Evolutionary conservation across 1,284 basidiomycete species (phyloP), one percentile per base, ranked within the genome.

Genomic region (Thelephora terrestris): DNA sequence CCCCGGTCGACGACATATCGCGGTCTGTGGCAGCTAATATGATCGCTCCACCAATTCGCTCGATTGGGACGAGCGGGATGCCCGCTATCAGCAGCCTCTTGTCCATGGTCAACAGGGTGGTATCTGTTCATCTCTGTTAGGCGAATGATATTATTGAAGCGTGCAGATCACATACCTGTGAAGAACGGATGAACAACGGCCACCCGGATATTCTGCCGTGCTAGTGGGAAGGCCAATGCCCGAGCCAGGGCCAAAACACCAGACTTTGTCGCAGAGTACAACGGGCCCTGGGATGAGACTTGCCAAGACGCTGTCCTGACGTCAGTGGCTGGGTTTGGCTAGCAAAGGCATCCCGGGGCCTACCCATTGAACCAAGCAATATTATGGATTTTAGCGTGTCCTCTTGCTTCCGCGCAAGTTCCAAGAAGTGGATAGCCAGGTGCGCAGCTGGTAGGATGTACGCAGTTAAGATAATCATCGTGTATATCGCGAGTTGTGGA

Each of bases 291-390:
- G 0, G 76, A 70, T 24, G 79, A 64, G 1, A 64, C 66, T 27
- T 63, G 48, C 71, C 75, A 78, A 25, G 75, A 78, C 20, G 75
- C 77, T 78, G 50, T 40, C 51, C 25, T 27, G 5, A 27, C 25
- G 25, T 27, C 9, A 27, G 25, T 4, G 25, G 9, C 25, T 9
- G 9, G 25, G 25, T n/a, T n/a, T n/a, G n/a, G n/a, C 25, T 9
- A 27, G 9, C 25, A 9, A 9, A 27, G 9, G 9, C 25, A 27
- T 5, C 25, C 4, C 43, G 46, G 23, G 45, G 56, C 65, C 24
- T 51, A 74, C 75, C 71, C 61, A 79, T 72, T 9, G 76, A 79
- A 10, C 76, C 78, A 34, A 79, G 66, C 20, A 80, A 60, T 29
- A 80, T 63, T 27, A 81, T n/a, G n/a, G n/a, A n/a, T n/a, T 53